Evolutionary conservation across 176 grass and related monocot genomes (phyloP).

Genomic region (Oryza meridionalis): DNA sequence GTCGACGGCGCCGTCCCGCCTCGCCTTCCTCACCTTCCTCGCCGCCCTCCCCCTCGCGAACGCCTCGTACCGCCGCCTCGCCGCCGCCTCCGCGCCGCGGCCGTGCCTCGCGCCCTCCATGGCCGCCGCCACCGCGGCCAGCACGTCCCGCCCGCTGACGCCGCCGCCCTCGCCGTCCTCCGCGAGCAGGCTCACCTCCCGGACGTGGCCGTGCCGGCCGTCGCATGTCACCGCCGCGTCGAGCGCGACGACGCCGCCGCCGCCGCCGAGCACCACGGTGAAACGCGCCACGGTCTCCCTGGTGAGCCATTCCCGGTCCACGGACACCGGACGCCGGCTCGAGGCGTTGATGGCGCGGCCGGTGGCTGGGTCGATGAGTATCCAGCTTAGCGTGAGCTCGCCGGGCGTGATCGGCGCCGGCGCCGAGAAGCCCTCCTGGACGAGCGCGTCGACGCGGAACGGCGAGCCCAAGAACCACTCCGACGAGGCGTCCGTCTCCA

Average conservation of each 20-base stretch:
- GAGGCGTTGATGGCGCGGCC: conserved; percentile 52
- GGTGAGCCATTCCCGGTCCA: conserved; percentile 64
- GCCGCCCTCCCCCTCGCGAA: too few species aligned
- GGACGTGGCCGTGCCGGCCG: conserved; percentile 49
- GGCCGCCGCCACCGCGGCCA: conserved; percentile 24
- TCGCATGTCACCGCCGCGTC: conserved; percentile 17
- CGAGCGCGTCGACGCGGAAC: conserved; percentile 78
- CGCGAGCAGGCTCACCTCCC: conserved; percentile 57
- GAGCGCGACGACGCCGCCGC: conserved; percentile 29
- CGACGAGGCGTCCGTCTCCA: neutral
- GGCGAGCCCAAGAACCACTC: conserved; percentile 29
- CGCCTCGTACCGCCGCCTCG: too few species aligned
- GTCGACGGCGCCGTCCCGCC: too few species aligned
- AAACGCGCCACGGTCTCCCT: conserved; percentile 62
- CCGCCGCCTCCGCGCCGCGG: too few species aligned
- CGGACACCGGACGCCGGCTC: conserved; percentile 54
- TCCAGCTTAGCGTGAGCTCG: conserved; percentile 76
- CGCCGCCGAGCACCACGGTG: conserved; percentile 46
- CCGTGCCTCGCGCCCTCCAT: conserved; percentile 12
- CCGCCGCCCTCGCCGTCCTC: conserved; percentile 41
- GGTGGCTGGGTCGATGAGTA: conserved; percentile 56
- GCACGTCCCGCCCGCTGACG: conserved; percentile 44
- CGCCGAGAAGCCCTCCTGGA: conserved; percentile 50
- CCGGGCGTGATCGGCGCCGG: conserved; percentile 12
- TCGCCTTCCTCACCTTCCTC: too few species aligned